phyloP scores from a whole-genome alignment of 257 asterid genomes.

The Penstemon barbatus region DNA sequence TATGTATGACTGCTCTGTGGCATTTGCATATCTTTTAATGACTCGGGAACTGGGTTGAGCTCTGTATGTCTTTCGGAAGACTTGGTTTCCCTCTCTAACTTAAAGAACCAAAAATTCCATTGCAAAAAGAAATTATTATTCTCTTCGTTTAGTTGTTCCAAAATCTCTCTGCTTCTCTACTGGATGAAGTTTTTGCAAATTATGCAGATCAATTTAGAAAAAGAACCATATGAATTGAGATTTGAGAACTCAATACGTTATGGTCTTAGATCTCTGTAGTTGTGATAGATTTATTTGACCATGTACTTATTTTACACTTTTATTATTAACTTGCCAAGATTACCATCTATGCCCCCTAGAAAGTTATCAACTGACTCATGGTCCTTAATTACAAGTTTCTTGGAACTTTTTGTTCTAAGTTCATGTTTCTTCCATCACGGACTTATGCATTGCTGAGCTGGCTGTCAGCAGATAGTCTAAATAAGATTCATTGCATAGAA shows the following conservation, averaged over 20 bases:
- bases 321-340: not conserved
- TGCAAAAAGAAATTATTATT: not conserved
- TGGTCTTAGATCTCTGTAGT: not conserved
- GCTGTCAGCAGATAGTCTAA: not conserved
- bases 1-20: not conserved
- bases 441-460: not conserved
- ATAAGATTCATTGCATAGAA: not conserved
- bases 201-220: not conserved
- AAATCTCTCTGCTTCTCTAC: not conserved
- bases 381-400: not conserved
- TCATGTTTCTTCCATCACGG: not conserved
- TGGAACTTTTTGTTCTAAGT: not conserved
- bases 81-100: not conserved
- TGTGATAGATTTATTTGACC: conserved; percentile 8
- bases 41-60: not conserved
- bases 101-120: not conserved
- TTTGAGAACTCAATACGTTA: not conserved
- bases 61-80: conserved; percentile 1
- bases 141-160: not conserved
- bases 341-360: not conserved
- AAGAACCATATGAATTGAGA: not conserved
- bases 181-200: not conserved
- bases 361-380: not conserved
- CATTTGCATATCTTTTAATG: not conserved
- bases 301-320: not conserved